Percentiles rank a stretch among this genome's conserved stretches.
phyloP scores from a whole-genome alignment of 2,329 filamentous ascomycete genomes.

The Cadophora sp. region DNA sequence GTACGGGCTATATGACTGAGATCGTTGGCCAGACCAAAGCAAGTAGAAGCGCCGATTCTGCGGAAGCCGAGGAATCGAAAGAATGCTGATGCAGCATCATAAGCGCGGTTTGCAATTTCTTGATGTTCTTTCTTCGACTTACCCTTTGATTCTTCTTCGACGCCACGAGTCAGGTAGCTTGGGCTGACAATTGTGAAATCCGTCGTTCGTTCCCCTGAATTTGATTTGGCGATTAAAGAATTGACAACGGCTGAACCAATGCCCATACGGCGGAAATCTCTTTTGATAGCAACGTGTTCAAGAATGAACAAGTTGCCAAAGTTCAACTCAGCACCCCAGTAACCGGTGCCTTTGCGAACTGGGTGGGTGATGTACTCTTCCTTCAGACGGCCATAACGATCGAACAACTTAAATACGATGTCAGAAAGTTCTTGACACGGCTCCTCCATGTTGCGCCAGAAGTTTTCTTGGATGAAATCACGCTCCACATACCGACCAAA shows the following conservation, averaged over 20 bases:
- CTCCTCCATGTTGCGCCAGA: constrained; percentile 47
- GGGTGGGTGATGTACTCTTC: constrained; percentile 44
- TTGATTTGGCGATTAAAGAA: constrained; percentile 41
- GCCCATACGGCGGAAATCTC: constrained; percentile 42
- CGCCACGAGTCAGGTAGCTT: constrained; percentile 34
- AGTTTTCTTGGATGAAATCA: constrained; percentile 39
- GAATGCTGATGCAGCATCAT: constrained; percentile 38
- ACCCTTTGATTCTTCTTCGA: constrained; percentile 35
- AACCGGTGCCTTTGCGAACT: constrained; percentile 41
- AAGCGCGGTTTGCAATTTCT: constrained; percentile 25
- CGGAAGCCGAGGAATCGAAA: constrained; percentile 45
- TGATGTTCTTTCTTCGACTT: constrained; percentile 34
- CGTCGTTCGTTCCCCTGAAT: neutral
- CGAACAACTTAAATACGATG: constrained; percentile 49
- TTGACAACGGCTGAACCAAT: constrained; percentile 44
- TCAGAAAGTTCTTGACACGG: constrained; percentile 40
- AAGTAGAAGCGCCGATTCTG: constrained; percentile 45
- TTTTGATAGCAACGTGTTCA: constrained; percentile 33
- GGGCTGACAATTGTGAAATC: constrained; percentile 27
- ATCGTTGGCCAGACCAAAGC: constrained; percentile 43
- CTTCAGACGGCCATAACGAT: constrained; percentile 48
- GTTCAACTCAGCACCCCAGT: constrained; percentile 44
- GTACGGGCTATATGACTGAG: constrained; percentile 38
- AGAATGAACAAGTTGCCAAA: constrained; percentile 41
- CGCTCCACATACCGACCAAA: constrained; percentile 40